phyloP scores from a whole-genome alignment of 1,284 basidiomycete genomes.

The Ceratobasidium sp. region DNA sequence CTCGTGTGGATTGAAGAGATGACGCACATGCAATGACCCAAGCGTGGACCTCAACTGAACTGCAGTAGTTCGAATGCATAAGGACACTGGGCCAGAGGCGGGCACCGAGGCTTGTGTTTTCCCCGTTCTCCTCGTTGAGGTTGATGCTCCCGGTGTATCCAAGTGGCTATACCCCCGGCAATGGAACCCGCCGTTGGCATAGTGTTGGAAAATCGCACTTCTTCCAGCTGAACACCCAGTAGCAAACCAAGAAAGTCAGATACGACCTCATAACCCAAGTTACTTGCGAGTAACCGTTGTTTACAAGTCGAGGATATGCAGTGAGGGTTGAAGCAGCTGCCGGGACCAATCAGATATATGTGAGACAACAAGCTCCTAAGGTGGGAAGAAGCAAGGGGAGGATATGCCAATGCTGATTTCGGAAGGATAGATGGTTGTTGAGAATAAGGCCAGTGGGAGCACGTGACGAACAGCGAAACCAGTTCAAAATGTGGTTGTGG shows the following conservation, averaged over 20 bases:
- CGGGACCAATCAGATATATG: not conserved
- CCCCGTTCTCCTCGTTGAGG: not conserved
- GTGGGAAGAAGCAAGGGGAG: too few relatives aligned
- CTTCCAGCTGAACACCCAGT: not conserved
- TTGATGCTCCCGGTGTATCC: not conserved
- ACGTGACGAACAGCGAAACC: too few relatives aligned
- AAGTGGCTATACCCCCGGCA: constrained; percentile 1
- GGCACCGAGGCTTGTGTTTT: not conserved
- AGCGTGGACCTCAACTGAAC: not conserved
- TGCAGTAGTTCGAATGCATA: not conserved
- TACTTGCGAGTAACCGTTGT: too few relatives aligned
- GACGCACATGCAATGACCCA: not conserved
- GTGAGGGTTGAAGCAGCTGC: not conserved
- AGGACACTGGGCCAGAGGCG: not conserved
- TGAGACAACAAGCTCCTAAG: too few relatives aligned
- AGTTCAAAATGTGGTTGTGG: too few relatives aligned
- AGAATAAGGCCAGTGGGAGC: too few relatives aligned
- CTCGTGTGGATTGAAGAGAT: not conserved
- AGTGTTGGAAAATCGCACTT: constrained; percentile 1
- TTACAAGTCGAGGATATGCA: too few relatives aligned
- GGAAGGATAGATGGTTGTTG: too few relatives aligned
- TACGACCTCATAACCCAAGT: too few relatives aligned
- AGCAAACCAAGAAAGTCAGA: not conserved
- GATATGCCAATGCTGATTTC: too few relatives aligned
- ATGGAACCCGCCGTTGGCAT: not conserved